phyloP scores from a whole-genome alignment of 148 eudicot species.

The Heliosperma pusillum region DNA sequence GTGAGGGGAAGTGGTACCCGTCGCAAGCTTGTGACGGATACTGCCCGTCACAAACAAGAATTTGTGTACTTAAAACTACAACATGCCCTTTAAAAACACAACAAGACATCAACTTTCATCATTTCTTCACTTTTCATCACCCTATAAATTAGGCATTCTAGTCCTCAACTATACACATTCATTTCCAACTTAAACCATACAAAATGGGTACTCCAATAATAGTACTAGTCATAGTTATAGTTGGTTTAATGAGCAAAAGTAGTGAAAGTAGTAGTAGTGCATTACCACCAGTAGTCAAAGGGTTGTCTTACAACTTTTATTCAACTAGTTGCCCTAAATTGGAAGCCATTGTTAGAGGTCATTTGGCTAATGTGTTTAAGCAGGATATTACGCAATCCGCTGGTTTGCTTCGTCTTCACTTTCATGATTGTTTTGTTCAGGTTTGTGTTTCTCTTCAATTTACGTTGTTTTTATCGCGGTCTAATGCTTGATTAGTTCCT shows the following conservation, averaged over 20 bases:
- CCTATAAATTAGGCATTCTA: background rate
- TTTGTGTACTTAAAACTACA: background rate
- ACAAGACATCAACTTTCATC: background rate
- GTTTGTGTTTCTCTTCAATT: background rate
- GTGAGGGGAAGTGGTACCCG: too few relatives aligned
- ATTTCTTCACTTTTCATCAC: background rate
- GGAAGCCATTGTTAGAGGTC: constrained; percentile 35
- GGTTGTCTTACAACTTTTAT: constrained; percentile 38
- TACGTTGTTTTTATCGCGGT: too few relatives aligned
- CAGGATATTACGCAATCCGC: constrained; percentile 41
- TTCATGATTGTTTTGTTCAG: constrained; percentile 61
- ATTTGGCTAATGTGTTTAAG: constrained; percentile 33
- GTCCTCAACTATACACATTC: too few relatives aligned
- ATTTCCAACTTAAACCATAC: background rate
- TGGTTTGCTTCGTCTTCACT: constrained; percentile 46
- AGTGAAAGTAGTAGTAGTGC: background rate
- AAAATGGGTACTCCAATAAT: constrained; percentile 2
- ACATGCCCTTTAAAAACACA: background rate
- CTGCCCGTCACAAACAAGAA: too few relatives aligned
- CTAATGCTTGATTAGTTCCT: too few relatives aligned
- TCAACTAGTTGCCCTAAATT: constrained; percentile 32
- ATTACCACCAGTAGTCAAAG: constrained; percentile 24
- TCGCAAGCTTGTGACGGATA: too few relatives aligned
- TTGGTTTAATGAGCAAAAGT: background rate
- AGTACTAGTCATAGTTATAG: background rate